Conservation (phyloP, 2,329 filamentous ascomycete species). For the Colletotrichum filicis region DNA sequence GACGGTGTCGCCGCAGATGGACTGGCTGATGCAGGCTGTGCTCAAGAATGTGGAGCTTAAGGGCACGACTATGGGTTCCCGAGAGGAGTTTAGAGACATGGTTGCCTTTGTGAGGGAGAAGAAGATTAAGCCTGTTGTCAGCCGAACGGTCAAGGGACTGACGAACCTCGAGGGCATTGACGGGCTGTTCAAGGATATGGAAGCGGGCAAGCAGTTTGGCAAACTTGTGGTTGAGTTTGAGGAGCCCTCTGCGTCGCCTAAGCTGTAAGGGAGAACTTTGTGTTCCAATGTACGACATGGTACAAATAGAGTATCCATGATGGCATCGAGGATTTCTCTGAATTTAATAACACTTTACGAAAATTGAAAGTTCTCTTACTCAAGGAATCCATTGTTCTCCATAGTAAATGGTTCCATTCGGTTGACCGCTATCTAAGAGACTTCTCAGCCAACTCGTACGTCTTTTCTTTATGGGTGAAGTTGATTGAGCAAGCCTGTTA, state of each 20-base stretch:
- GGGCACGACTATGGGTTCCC: conserved; percentile 91
- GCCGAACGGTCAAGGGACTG: conserved; percentile 77
- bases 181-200: conserved; percentile 87
- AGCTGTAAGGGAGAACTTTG: conserved; percentile 47
- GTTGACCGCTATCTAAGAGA: not conserved
- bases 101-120: conserved; percentile 81
- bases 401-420: not conserved
- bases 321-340: not conserved
- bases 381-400: not conserved
- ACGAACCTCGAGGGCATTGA: conserved; percentile 85
- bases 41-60: conserved; percentile 88
- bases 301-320: not conserved
- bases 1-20: conserved; percentile 87
- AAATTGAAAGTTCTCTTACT: not conserved
- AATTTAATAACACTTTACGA: not conserved
- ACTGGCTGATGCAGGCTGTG: conserved; percentile 85
- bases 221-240: conserved; percentile 86
- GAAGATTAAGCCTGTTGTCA: conserved; percentile 81
- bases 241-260: conserved; percentile 49
- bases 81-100: conserved; percentile 92
- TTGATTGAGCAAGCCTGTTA: not conserved
- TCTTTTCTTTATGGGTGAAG: not conserved
- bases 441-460: not conserved
- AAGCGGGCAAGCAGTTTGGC: conserved; percentile 86
- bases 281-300: not conserved